Conservation (phyloP, 805 yeast genomes). For the Metschnikowia sp. region DNA sequence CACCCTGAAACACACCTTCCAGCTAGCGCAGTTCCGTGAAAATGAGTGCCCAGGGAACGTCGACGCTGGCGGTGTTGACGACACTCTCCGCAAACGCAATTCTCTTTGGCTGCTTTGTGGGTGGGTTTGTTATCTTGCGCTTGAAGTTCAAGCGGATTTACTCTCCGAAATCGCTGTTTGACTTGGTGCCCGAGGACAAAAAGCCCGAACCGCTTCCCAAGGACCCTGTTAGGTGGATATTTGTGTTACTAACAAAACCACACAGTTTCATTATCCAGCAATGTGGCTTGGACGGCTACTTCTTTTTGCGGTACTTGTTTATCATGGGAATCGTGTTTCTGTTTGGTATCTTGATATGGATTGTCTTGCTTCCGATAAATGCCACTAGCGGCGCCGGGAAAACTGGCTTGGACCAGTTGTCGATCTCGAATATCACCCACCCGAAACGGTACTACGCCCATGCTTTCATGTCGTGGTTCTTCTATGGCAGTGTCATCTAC, state of each 20-base stretch:
- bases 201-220: conserved; percentile 71
- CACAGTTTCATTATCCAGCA: conserved; percentile 77
- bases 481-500: conserved; percentile 65
- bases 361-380: conserved; percentile 79
- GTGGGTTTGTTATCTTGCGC: conserved; percentile 63
- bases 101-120: conserved; percentile 59
- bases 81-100: conserved; percentile 66
- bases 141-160: conserved; percentile 69
- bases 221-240: conserved; percentile 70
- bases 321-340: conserved; percentile 49
- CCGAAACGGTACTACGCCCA: conserved; percentile 77
- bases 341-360: conserved; percentile 49
- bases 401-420: conserved; percentile 68
- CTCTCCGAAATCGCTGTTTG: conserved; percentile 72
- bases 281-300: conserved; percentile 92
- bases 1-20: not conserved
- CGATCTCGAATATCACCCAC: conserved; percentile 70
- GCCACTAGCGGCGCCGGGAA: conserved; percentile 63
- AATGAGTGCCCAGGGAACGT: conserved; percentile 18
- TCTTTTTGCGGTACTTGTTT: conserved; percentile 75
- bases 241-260: conserved; percentile 58
- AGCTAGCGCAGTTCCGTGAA: not conserved
- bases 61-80: conserved; percentile 68
- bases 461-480: conserved; percentile 75
- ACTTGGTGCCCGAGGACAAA: conserved; percentile 50